phyloP scores from a whole-genome alignment of 2,329 filamentous ascomycete species.

The Ilyonectria robusta region DNA sequence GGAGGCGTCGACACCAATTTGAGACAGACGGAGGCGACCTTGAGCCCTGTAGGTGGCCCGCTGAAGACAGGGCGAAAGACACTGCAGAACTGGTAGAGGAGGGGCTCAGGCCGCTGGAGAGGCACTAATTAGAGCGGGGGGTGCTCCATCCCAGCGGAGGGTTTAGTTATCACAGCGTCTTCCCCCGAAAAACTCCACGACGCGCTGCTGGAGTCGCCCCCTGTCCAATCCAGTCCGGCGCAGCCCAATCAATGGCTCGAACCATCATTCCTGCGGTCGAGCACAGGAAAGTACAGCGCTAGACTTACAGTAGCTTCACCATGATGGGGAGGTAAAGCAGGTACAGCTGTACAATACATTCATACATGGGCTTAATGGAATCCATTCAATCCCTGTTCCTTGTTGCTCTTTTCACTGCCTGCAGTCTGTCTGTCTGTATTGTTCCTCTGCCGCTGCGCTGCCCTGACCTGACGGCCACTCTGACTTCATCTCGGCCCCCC shows the following conservation, averaged over 20 bases:
- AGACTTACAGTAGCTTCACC: neutral
- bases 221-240: neutral
- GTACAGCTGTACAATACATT: neutral
- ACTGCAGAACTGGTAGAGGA: neutral
- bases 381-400: conserved; percentile 4
- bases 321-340: neutral
- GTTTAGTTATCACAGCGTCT: neutral
- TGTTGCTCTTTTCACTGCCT: neutral
- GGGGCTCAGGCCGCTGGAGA: neutral
- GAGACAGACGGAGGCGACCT: neutral
- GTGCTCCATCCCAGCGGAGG: neutral
- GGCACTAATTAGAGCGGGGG: too few relatives aligned
- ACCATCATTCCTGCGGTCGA: conserved; percentile 22
- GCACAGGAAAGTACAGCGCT: neutral
- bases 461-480: neutral
- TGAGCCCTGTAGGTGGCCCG: neutral
- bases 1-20: neutral
- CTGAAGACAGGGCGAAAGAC: neutral
- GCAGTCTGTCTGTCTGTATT: neutral
- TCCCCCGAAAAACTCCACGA: neutral
- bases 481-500: conserved; percentile 34
- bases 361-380: neutral
- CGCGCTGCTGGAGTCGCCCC: neutral
- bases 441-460: conserved; percentile 1
- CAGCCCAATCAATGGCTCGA: conserved; percentile 12